Base-by-base conservation (phyloP, 129 eudicot species). In the Tanacetum coccineum region DNA sequence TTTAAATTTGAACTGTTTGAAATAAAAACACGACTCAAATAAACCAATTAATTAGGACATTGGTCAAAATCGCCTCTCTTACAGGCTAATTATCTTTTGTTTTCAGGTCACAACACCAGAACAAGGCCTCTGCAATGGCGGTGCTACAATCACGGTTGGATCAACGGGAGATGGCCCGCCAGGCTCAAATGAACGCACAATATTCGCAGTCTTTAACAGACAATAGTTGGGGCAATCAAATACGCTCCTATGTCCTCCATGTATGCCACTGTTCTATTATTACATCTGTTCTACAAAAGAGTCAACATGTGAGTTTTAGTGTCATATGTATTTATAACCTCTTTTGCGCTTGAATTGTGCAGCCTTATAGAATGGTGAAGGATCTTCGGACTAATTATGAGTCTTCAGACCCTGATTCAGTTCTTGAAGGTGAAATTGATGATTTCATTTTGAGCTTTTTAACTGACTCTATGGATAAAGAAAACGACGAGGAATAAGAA, bases 341-440 rank as follows among this genome's bases (percentile, higher is more conserved):
- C 40, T 36, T 36, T 36, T 36, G 40, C 4, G 45, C 55, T 64
- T n/a, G 30, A 40, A 59, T 39, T 7, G 79, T 72, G 69, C 89
- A 90, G 97, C 97, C 97, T 32, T 87, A 87, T 64, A 86, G 87
- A 68, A 87, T 87, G 97, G 97, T 90, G 74, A 87, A 91, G 78
- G 97, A 87, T 79, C 84, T 85, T 22, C 63, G 96, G 61, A 90
- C 97, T 0, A 84, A 79, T 55, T 87, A 76, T 50, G 97, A 90
- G 81, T 92, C 87, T 70, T 90, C 97, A 7, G 87, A 90, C 70
- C 89, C 97, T 30, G 88, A 83, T 70, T 81, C 87, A 11, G 97
- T 91, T 32, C 96, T 91, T 20, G 90, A 85, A 72, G 97, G 97
- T 59, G 92, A 87, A 72, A 68, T 91, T 6, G 96, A 91, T 68